Base-by-base conservation (phyloP, 2,329 filamentous ascomycete genomes). In the Epichloe gansuensis region DNA sequence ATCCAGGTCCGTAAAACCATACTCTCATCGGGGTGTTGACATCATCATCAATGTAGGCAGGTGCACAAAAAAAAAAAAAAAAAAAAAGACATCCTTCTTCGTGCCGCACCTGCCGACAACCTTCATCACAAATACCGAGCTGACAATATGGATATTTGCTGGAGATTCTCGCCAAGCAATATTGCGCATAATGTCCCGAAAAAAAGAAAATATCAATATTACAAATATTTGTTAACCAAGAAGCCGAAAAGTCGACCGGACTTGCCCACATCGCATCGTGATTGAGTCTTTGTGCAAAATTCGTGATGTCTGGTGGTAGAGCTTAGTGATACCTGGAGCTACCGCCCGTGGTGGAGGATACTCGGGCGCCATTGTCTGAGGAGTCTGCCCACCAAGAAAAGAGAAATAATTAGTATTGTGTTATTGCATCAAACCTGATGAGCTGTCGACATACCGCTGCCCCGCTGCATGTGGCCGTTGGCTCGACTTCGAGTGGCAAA, bases 381-480 rank as follows among this genome's bases (percentile, higher is more conserved):
- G 71, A 73, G 57, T 73, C 71, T 73, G 50, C 12, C 11, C 13
- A 8, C 13, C n/a, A 3, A 17, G 9, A 41, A 23, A 8, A 12
- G 1, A n/a, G 5, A 41, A 23, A 21, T 5, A 1, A 38, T 50
- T 37, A 52, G 46, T 39, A n/a, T 35, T 11, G 25, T 28, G 3
- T 46, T 15, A 17, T 28, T 13, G 21, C 4, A 25, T 4, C 23
- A n/a, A 42, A 23, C 9, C 7, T 15, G 4, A n/a, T n/a, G 15
- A 8, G 21, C 5, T 25, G 8, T 31, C 13, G n/a, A 51, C 76
- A 67, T 69, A 80, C 78, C 81, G 64, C 81, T 84, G 52, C 78
- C 75, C 55, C 80, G 75, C 57, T 80, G 76, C 65, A 76, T 75
- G 62, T 85, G 81, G 23, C 81, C 81, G 59, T 81, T 82, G 51